Percentiles rank a stretch among this genome's conserved stretches.
Evolutionary conservation across 2,329 filamentous ascomycete species (phyloP).

Genomic region (Ophiosphaerella herpotricha): DNA sequence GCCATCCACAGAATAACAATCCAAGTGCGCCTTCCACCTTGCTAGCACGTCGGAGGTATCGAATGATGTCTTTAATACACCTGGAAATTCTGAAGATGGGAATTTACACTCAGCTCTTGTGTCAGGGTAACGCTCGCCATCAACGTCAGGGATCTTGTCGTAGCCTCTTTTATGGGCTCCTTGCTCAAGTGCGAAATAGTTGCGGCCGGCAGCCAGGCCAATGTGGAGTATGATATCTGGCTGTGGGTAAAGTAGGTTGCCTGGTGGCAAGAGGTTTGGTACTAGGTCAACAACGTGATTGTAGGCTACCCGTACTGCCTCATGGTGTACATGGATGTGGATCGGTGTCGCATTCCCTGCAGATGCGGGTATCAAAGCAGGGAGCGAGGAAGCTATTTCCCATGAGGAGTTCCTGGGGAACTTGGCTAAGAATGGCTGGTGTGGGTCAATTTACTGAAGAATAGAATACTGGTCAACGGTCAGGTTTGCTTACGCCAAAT

Average conservation of each 20-base stretch:
- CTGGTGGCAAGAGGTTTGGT: constrained; percentile 34
- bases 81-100: constrained; percentile 23
- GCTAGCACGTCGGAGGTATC: constrained; percentile 36
- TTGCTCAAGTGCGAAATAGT: constrained; percentile 43
- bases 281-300: constrained; percentile 28
- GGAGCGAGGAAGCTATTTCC: constrained; percentile 44
- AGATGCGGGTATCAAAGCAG: constrained; percentile 36
- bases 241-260: constrained; percentile 17
- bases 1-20: constrained; percentile 4
- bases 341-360: constrained; percentile 35
- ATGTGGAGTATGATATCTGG: constrained; percentile 46
- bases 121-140: constrained; percentile 33
- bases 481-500: constrained; percentile 36
- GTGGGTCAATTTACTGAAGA: constrained; percentile 9
- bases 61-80: constrained; percentile 35
- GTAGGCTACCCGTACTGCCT: constrained; percentile 45
- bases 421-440: constrained; percentile 39
- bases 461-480: background rate
- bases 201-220: constrained; percentile 42
- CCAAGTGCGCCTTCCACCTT: constrained; percentile 32
- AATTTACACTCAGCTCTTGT: constrained; percentile 18
- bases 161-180: constrained; percentile 37
- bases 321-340: constrained; percentile 40
- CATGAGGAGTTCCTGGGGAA: constrained; percentile 44
- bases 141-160: constrained; percentile 39